Conservation (phyloP, 2,329 filamentous ascomycete genomes). For the Emergomyces pasteurianus region DNA sequence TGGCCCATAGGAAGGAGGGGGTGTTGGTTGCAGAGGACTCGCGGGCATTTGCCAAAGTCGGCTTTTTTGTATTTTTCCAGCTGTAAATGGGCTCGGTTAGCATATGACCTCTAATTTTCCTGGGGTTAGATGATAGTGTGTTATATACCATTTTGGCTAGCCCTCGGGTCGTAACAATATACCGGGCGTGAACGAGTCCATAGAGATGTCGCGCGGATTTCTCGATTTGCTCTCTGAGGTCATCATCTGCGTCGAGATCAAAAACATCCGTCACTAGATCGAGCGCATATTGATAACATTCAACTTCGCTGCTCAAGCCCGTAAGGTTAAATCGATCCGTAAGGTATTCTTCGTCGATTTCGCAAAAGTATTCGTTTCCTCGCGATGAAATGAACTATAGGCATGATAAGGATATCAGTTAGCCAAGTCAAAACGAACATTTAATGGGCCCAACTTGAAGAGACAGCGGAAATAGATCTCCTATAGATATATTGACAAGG, state of each 20-base stretch:
- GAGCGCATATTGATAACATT: conserved; percentile 97
- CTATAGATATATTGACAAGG: neutral
- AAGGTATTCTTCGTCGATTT: conserved; percentile 97
- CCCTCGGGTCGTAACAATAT: conserved; percentile 90
- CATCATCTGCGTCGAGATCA: conserved; percentile 95
- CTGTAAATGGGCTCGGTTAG: conserved; percentile 35
- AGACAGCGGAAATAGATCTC: neutral
- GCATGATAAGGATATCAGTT: conserved; percentile 8
- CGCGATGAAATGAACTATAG: conserved; percentile 92
- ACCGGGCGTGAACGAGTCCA: conserved; percentile 87
- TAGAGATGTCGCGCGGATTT: conserved; percentile 94
- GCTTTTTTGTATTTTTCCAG: conserved; percentile 98
- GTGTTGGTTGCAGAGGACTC: conserved; percentile 88
- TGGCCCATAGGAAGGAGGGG: conserved; percentile 91
- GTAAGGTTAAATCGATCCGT: conserved; percentile 98
- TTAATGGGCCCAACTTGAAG: neutral
- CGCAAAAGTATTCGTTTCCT: conserved; percentile 98
- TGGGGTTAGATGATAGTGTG: conserved; percentile 2
- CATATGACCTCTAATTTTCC: neutral
- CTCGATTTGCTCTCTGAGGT: conserved; percentile 95
- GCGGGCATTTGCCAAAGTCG: conserved; percentile 95
- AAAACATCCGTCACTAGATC: conserved; percentile 97
- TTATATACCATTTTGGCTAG: conserved; percentile 81
- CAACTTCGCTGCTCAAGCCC: conserved; percentile 90
- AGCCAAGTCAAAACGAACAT: neutral